Evolutionary conservation across 148 eudicot genomes (phyloP).

Genomic region (Salicornia ramosissima): DNA sequence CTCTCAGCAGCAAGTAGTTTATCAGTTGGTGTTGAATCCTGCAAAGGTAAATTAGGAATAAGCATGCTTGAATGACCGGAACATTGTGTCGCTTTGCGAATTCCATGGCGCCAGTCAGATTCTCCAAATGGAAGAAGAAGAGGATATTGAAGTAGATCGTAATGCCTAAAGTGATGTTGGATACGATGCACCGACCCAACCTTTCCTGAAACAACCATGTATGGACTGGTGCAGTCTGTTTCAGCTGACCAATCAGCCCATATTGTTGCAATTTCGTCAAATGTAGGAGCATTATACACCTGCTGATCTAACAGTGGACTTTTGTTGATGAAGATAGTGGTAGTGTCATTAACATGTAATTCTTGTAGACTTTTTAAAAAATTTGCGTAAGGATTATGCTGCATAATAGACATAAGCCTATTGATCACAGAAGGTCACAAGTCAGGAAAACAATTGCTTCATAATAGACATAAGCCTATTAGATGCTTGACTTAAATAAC

Average conservation of each 20-base stretch:
- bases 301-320: not conserved
- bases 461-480: too few species aligned
- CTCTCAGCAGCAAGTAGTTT: too few species aligned
- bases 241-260: not conserved
- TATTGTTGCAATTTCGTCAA: constrained; percentile 1
- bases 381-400: not conserved
- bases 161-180: not conserved
- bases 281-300: not conserved
- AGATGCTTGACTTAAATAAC: too few species aligned
- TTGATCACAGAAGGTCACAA: not conserved
- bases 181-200: not conserved
- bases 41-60: not conserved
- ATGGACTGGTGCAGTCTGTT: not conserved
- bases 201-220: not conserved
- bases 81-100: not conserved
- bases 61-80: too few species aligned
- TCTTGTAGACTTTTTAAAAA: constrained; percentile 4
- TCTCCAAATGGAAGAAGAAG: not conserved
- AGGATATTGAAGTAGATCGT: constrained; percentile 14
- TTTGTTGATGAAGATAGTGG: not conserved
- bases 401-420: not conserved
- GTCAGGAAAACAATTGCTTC: not conserved
- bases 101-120: not conserved
- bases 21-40: not conserved
- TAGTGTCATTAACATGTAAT: too few species aligned